These are phyloP conservation scores for Fusarium sp. DNA, from an alignment of 2,329 filamentous ascomycete genomes.

Conservation along the genomic window DNA sequence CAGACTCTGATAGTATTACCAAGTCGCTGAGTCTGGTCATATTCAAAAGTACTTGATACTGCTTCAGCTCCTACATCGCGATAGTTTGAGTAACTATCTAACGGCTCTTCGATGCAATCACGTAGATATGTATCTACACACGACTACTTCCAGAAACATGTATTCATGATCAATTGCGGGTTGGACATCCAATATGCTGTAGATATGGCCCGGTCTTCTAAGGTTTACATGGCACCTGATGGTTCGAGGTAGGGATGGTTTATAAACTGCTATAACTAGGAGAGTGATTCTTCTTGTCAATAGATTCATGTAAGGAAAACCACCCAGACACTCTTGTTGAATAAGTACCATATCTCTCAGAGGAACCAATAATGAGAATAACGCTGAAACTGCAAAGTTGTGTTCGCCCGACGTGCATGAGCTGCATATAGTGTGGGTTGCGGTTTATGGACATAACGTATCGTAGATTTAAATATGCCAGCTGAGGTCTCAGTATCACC, in stretches of 20 bases:
- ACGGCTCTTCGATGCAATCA: neutral
- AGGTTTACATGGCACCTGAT: neutral
- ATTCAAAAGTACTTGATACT: neutral
- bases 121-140: neutral
- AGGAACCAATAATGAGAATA: neutral
- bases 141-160: neutral
- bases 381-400: neutral
- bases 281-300: neutral
- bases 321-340: neutral
- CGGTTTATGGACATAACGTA: neutral
- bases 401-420: neutral
- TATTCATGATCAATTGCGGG: neutral
- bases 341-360: neutral
- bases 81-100: neutral
- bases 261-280: neutral
- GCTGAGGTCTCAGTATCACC: neutral
- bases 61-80: too few species aligned
- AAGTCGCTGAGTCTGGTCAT: neutral
- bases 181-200: neutral
- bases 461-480: neutral
- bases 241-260: neutral
- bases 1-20: neutral
- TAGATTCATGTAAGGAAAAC: neutral
- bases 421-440: neutral
- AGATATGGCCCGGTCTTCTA: neutral